A percentile compares a stretch with the other conserved stretches of the same genome.
phyloP scores from a whole-genome alignment of 768 basidiomycete species.

The Chlorophyllum brunneum region DNA sequence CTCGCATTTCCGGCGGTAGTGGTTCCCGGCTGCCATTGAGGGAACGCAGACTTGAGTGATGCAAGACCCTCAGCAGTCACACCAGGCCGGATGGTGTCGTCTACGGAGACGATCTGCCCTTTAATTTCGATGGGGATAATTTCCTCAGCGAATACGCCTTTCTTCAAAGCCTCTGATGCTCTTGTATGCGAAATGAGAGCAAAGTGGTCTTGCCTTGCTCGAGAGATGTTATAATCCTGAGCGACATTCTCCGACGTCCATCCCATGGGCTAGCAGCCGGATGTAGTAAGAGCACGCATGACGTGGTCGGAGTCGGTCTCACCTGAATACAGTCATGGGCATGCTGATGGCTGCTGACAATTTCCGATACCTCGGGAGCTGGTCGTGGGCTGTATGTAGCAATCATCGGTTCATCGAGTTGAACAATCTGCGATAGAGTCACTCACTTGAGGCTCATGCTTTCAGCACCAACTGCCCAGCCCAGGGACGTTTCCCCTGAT shows the following conservation, averaged over 20 bases:
- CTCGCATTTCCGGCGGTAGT: constrained; percentile 87
- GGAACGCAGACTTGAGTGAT: constrained; percentile 84
- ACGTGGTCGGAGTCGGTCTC: constrained; percentile 8
- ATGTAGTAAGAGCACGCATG: not conserved
- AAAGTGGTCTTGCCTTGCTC: constrained; percentile 85
- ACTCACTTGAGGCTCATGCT: constrained; percentile 79
- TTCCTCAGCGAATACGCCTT: constrained; percentile 79
- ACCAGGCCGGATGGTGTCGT: constrained; percentile 86
- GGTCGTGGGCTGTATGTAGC: constrained; percentile 56
- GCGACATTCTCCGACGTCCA: constrained; percentile 95
- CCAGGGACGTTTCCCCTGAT: constrained; percentile 79
- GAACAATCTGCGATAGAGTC: not conserved
- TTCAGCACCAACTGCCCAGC: constrained; percentile 79
- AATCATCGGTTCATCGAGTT: not conserved
- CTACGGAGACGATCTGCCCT: constrained; percentile 61
- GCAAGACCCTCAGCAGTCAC: constrained; percentile 76
- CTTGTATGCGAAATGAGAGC: constrained; percentile 85
- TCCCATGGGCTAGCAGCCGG: constrained; percentile 70
- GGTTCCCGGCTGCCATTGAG: constrained; percentile 64
- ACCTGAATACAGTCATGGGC: constrained; percentile 80
- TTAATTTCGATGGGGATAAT: constrained; percentile 83
- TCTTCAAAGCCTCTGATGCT: constrained; percentile 63
- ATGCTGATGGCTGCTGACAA: constrained; percentile 53
- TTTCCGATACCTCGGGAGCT: constrained; percentile 60
- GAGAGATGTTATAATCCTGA: constrained; percentile 69